Base-by-base conservation (phyloP, 495 filamentous ascomycete genomes). In the Trichoderma gamsii region DNA sequence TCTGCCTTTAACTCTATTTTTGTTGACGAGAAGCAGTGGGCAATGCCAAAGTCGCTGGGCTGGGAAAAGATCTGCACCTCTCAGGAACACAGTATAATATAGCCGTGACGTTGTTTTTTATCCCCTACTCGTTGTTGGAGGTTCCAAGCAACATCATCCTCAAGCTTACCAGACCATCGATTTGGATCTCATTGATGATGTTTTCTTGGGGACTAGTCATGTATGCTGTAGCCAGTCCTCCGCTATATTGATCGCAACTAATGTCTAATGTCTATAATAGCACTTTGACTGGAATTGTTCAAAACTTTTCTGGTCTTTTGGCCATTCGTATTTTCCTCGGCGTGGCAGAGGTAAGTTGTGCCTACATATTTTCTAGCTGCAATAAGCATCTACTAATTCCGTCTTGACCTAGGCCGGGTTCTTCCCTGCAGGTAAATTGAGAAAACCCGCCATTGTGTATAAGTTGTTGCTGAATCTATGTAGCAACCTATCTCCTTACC, bases 131-230 rank as follows among this genome's bases (percentile, higher is more conserved):
- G 69, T 70, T 94, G 63, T 89, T 89, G 71, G 93, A 91, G 75
- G 95, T 98, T 65, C 95, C 94, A 3, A 92, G 89, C 64, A 98
- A 98, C 73, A 86, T 97, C 65, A 72, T 96, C n/a, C 79, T 98
- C 32, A 96, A 96, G 77, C 86, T 85, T 68, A 80, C 96, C 69
- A 89, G 85, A 68, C 93, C 94, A 3, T 87, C 89, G 69, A 79
- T 95, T 64, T 97, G 93, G 93, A 75, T 95, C 51, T 86, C 89
- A 0, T 67, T 81, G 59, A 96, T 92, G 75, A 96, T 96, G 88
- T 86, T 94, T 71, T 75, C 84, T 35, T 97, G 97, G 71, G 93
- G 93, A 9, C 69, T 96, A 9, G 85, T 89, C 15, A 90, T 89
- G 43, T 46, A 46, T 46, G 18, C 43, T 46, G 12, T 46, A 16